phyloP scores from a whole-genome alignment of 2,329 filamentous ascomycete species.

The Verticillium alfalfae region DNA sequence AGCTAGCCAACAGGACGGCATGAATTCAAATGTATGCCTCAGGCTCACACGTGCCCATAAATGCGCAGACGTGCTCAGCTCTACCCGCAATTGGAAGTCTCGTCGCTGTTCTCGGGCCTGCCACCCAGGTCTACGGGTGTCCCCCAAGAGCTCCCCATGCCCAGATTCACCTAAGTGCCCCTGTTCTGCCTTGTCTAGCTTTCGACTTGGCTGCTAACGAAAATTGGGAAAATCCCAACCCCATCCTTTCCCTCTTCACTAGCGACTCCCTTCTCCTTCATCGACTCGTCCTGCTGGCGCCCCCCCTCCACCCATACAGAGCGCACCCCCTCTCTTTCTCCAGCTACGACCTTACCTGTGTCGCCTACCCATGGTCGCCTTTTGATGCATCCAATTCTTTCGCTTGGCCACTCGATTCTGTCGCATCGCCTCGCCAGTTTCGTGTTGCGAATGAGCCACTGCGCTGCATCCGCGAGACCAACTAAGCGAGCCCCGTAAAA shows the following conservation, averaged over 20 bases:
- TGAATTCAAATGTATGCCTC: slow-evolving; percentile 5
- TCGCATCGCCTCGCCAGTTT: slow-evolving; percentile 4
- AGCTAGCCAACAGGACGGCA: not conserved
- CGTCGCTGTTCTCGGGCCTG: slow-evolving; percentile 1
- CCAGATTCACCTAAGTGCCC: slow-evolving; percentile 11
- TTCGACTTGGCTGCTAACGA: slow-evolving; percentile 9
- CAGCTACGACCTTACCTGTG: slow-evolving; percentile 6
- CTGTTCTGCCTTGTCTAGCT: slow-evolving; percentile 5
- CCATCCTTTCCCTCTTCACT: slow-evolving; percentile 13
- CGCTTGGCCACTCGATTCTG: slow-evolving; percentile 7
- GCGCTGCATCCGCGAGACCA: not conserved
- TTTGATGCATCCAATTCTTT: slow-evolving; percentile 10
- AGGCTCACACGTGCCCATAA: slow-evolving; percentile 9
- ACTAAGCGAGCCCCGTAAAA: slow-evolving; percentile 4
- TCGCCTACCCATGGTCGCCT: slow-evolving; percentile 4
- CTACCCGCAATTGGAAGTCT: slow-evolving; percentile 5
- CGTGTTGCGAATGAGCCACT: not conserved
- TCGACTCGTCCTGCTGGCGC: slow-evolving; percentile 8
- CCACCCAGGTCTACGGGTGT: slow-evolving; percentile 4
- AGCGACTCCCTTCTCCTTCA: slow-evolving; percentile 5
- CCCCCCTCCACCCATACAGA: not conserved
- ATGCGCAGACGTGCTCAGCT: slow-evolving; percentile 9
- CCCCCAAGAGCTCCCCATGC: slow-evolving; percentile 5
- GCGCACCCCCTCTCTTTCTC: slow-evolving; percentile 6
- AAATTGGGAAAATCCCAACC: slow-evolving; percentile 19